phyloP scores from a whole-genome alignment of 2,329 filamentous ascomycete genomes.

The Scytalidium sp. region DNA sequence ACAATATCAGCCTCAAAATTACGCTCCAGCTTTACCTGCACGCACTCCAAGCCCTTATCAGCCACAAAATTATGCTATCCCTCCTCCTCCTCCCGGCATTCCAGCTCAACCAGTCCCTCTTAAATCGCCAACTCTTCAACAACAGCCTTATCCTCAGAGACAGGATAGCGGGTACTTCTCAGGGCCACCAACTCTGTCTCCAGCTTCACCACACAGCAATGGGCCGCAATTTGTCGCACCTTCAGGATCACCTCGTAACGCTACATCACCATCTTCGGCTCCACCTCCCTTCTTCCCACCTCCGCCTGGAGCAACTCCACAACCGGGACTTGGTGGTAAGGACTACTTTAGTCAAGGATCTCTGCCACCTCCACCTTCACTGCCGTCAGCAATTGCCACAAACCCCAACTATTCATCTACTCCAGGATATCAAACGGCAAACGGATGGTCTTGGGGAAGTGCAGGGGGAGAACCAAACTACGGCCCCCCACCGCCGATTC shows the following conservation, averaged over 20 bases:
- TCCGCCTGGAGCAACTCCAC: slow-evolving; percentile 6
- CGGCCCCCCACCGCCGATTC: slow-evolving; percentile 11
- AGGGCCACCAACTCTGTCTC: slow-evolving; percentile 34
- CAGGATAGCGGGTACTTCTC: slow-evolving; percentile 40
- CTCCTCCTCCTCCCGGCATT: slow-evolving; percentile 40
- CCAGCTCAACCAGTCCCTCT: slow-evolving; percentile 31
- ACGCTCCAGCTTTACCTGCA: not conserved
- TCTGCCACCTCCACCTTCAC: not conserved
- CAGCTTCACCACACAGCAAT: slow-evolving; percentile 34
- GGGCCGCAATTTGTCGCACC: not conserved
- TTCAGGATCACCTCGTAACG: not conserved
- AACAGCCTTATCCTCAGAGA: slow-evolving; percentile 31
- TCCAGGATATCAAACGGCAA: slow-evolving; percentile 1
- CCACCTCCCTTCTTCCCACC: slow-evolving; percentile 12
- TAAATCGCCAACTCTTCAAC: slow-evolving; percentile 37
- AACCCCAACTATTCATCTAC: not conserved
- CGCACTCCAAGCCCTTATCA: not conserved
- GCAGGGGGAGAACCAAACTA: slow-evolving; percentile 7
- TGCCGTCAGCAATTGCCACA: not conserved
- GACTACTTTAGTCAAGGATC: slow-evolving; percentile 8
- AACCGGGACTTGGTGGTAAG: not conserved
- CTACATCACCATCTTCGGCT: slow-evolving; percentile 7
- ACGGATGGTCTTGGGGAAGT: slow-evolving; percentile 14
- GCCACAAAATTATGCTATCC: slow-evolving; percentile 6
- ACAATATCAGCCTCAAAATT: slow-evolving; percentile 1